Percentiles rank a stretch among this genome's conserved stretches.
Conservation (phyloP, 306 rosid species). For the Hylodesmum podocarpum region DNA sequence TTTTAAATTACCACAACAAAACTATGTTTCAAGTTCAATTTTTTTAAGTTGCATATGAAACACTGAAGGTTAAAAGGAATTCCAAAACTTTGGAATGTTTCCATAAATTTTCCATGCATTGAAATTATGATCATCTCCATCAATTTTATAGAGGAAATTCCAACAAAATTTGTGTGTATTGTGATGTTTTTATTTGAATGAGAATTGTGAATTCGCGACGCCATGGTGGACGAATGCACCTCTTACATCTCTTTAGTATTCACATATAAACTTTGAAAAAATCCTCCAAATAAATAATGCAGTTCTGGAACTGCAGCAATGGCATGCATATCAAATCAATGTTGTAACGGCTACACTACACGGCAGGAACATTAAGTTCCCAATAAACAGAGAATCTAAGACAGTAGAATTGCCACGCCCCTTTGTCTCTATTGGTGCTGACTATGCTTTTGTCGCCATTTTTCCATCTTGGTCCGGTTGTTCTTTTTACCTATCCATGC, state of each 20-base stretch:
- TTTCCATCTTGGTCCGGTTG: background rate
- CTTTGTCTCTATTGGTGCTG: background rate
- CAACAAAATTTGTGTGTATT: too few species aligned
- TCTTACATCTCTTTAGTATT: background rate
- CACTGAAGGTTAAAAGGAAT: too few species aligned
- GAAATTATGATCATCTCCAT: too few species aligned
- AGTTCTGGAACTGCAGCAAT: background rate
- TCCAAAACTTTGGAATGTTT: too few species aligned
- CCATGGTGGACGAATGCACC: background rate
- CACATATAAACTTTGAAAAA: background rate
- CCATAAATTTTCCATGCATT: too few species aligned
- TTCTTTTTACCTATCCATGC: background rate
- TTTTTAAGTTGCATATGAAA: too few species aligned
- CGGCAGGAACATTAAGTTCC: background rate
- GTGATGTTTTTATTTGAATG: too few species aligned
- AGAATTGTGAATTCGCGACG: background rate
- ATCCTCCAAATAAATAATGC: background rate
- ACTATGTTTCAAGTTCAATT: too few species aligned
- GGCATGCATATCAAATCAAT: background rate
- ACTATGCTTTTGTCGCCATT: background rate
- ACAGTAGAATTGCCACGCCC: background rate
- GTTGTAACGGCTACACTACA: background rate
- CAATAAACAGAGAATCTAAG: constrained; percentile 11
- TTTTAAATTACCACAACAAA: too few species aligned
- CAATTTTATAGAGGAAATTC: too few species aligned